phyloP scores from a whole-genome alignment of 129 eudicot species.

The Kitagawia praeruptora region DNA sequence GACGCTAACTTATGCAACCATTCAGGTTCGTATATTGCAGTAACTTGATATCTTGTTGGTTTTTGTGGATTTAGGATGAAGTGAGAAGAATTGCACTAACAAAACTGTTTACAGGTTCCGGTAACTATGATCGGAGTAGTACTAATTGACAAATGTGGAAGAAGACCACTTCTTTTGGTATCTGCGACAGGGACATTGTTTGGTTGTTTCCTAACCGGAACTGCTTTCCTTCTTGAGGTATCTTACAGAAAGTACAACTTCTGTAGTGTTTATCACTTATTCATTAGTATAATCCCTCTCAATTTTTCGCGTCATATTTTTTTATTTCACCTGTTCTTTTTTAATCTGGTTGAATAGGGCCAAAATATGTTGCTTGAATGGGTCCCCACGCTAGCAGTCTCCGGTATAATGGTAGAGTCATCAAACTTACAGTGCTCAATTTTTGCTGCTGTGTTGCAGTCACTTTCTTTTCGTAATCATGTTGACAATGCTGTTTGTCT shows the following conservation, averaged over 20 bases:
- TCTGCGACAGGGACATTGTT: slow-evolving; percentile 65
- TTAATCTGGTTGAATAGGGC: slow-evolving; percentile 25
- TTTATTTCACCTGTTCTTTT: background rate
- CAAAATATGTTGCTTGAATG: slow-evolving; percentile 41
- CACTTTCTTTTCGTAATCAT: background rate
- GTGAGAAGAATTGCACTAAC: background rate
- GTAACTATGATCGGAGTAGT: slow-evolving; percentile 60
- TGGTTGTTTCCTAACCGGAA: slow-evolving; percentile 66
- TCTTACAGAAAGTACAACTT: background rate
- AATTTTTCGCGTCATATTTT: background rate
- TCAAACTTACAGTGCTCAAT: background rate
- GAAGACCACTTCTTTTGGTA: slow-evolving; percentile 66
- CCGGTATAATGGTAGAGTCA: slow-evolving; percentile 40
- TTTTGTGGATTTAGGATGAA: background rate
- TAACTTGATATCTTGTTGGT: background rate
- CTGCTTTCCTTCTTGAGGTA: slow-evolving; percentile 68
- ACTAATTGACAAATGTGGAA: slow-evolving; percentile 78
- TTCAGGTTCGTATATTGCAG: slow-evolving; percentile 43
- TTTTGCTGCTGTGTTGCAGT: background rate
- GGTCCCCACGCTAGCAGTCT: slow-evolving; percentile 55
- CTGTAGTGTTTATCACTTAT: background rate
- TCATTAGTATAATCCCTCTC: slow-evolving; percentile 5
- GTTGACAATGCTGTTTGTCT: background rate
- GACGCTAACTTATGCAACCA: slow-evolving; percentile 52
- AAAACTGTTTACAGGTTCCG: slow-evolving; percentile 41